Evolutionary conservation across 2,329 filamentous ascomycete species (phyloP).

Genomic region (Exophiala spinifera): DNA sequence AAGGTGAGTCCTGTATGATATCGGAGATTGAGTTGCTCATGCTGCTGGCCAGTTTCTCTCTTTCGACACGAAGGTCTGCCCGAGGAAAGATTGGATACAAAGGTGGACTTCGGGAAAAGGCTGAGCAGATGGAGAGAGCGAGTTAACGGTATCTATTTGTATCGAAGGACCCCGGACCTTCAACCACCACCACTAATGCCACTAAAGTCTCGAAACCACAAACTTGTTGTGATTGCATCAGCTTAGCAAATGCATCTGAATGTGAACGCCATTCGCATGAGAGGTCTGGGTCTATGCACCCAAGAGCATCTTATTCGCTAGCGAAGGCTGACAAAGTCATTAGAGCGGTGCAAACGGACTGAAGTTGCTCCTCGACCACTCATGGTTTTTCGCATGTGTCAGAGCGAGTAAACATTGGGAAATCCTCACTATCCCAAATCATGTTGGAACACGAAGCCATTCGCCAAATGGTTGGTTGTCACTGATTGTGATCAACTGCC

Average conservation of each 20-base stretch:
- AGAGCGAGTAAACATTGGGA: not conserved
- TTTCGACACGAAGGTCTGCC: not conserved
- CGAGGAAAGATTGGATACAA: not conserved
- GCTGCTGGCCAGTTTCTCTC: not conserved
- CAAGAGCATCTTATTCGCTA: no score
- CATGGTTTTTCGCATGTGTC: no score
- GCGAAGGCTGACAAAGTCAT: no score
- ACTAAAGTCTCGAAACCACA: not conserved
- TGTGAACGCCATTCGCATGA: not conserved
- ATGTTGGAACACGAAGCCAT: not conserved
- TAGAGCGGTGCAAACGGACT: no score
- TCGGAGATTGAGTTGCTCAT: conserved; percentile 13
- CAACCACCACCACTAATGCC: no score
- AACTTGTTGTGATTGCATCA: not conserved
- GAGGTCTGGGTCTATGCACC: no score
- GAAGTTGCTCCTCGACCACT: no score
- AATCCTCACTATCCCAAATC: not conserved
- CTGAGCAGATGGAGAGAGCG: no score
- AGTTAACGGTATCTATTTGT: not conserved
- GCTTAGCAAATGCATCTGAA: not conserved
- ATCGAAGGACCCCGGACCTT: no score
- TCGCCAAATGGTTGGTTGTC: not conserved
- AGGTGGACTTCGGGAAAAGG: not conserved
- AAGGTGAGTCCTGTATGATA: conserved; percentile 41
- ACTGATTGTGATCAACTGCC: not conserved